These are phyloP conservation scores for Blastocystis hominis DNA, from an alignment of 352 stramenopile species.

Conservation along the genomic window DNA sequence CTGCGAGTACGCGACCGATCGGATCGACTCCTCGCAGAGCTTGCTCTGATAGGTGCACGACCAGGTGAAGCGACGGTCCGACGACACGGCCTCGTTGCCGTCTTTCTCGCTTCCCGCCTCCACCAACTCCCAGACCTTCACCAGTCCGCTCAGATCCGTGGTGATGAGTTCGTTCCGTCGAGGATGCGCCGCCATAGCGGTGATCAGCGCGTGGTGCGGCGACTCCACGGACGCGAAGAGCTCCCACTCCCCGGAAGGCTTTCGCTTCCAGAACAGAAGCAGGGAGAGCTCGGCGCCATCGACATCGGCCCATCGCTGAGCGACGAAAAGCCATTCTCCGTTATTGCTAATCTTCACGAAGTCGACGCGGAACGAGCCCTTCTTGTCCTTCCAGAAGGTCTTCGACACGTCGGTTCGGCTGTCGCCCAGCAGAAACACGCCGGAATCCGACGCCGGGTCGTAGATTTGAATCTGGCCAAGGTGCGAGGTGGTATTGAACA, in stretches of 20 bases:
- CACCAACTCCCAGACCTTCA: constrained; percentile 2
- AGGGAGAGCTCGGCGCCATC: not conserved
- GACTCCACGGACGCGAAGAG: not conserved
- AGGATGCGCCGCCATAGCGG: not conserved
- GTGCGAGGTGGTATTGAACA: not conserved
- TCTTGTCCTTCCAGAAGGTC: not conserved
- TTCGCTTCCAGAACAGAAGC: too few species aligned
- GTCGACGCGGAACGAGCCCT: not conserved
- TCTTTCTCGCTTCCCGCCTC: not conserved
- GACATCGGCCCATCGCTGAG: not conserved
- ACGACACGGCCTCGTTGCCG: constrained; percentile 13
- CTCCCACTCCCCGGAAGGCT: not conserved
- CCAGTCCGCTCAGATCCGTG: not conserved
- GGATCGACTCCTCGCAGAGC: not conserved
- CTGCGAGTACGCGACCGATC: not conserved
- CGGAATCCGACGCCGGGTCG: not conserved
- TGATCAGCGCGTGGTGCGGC: not conserved
- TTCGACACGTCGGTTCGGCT: not conserved
- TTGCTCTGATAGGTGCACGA: not conserved
- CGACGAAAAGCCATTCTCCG: not conserved
- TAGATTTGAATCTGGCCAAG: not conserved
- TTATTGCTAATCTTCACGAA: not conserved
- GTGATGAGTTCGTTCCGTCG: constrained; percentile 1
- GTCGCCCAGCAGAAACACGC: not conserved
- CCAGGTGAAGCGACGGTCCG: not conserved